phyloP scores from a whole-genome alignment of 805 yeast genomes.

The Grigorovia jiainica region DNA sequence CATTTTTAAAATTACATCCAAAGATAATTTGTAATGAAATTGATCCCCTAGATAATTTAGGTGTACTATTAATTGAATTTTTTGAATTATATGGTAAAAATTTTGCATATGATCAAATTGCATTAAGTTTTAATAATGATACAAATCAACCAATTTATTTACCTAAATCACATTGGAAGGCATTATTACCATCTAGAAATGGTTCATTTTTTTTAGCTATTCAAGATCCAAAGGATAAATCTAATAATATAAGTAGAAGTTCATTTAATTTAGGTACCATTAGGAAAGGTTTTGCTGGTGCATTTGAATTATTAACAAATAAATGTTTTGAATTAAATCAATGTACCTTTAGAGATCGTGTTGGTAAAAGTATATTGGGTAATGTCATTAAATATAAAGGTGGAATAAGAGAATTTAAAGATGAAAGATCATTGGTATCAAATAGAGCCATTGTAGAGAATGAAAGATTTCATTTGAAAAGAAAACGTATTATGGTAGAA shows the following conservation, averaged over 20 bases:
- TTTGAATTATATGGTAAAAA: slow-evolving; percentile 87
- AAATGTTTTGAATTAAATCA: slow-evolving; percentile 64
- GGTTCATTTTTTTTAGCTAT: slow-evolving; percentile 55
- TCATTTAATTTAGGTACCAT: slow-evolving; percentile 72
- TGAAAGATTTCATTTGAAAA: slow-evolving; percentile 20
- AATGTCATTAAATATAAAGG: slow-evolving; percentile 71
- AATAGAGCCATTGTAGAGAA: slow-evolving; percentile 45
- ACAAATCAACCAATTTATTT: slow-evolving; percentile 50
- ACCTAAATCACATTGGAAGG: slow-evolving; percentile 45
- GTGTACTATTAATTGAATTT: slow-evolving; percentile 80
- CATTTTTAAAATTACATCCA: slow-evolving; percentile 76
- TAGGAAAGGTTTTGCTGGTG: slow-evolving; percentile 81
- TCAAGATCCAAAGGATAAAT: slow-evolving; percentile 79
- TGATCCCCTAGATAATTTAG: slow-evolving; percentile 64
- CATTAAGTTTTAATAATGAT: slow-evolving; percentile 44
- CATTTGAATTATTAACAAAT: slow-evolving; percentile 64
- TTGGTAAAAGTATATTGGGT: slow-evolving; percentile 69
- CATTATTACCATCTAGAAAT: slow-evolving; percentile 31
- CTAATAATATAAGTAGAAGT: slow-evolving; percentile 76
- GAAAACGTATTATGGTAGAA: slow-evolving; percentile 9
- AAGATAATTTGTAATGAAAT: slow-evolving; percentile 58
- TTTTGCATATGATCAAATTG: slow-evolving; percentile 76
- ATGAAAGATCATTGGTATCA: slow-evolving; percentile 54
- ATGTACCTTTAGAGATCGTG: slow-evolving; percentile 55
- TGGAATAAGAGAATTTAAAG: slow-evolving; percentile 64